Evolutionary conservation across 75 land plant species (phyloP).

Genomic region (Picea glauca): DNA sequence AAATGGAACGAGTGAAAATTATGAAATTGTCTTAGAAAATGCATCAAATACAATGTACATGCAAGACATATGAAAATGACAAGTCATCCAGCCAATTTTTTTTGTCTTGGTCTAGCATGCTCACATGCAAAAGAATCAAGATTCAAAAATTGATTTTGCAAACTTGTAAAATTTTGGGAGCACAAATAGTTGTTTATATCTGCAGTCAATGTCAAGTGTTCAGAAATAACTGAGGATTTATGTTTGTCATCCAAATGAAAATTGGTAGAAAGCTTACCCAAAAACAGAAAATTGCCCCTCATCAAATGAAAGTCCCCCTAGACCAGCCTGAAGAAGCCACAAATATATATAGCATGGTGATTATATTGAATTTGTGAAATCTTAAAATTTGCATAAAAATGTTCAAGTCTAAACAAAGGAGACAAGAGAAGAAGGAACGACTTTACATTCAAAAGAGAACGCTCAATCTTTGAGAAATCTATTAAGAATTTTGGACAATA

Average conservation of each 20-base stretch:
- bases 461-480: background rate
- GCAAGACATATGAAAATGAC: background rate
- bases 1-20: background rate
- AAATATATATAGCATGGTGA: background rate
- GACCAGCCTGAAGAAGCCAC: slow-evolving; percentile 57
- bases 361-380: too few species aligned
- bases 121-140: background rate
- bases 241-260: background rate
- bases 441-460: slow-evolving; percentile 7
- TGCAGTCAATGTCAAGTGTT: background rate
- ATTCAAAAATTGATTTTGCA: background rate
- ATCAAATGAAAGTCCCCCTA: slow-evolving; percentile 94
- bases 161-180: background rate
- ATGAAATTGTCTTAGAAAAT: background rate
- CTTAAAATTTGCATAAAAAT: too few species aligned
- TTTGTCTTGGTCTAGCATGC: background rate
- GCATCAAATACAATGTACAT: background rate
- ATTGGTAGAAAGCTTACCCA: slow-evolving; percentile 49
- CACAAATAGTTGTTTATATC: background rate
- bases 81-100: background rate
- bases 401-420: too few species aligned
- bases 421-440: background rate
- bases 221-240: background rate
- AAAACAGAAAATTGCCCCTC: slow-evolving; percentile 98
- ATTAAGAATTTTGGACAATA: background rate